Evolutionary conservation across 2,329 filamentous ascomycete species (phyloP), one percentile per base, ranked within the genome.

Genomic region (Aspergillus vadensis): DNA sequence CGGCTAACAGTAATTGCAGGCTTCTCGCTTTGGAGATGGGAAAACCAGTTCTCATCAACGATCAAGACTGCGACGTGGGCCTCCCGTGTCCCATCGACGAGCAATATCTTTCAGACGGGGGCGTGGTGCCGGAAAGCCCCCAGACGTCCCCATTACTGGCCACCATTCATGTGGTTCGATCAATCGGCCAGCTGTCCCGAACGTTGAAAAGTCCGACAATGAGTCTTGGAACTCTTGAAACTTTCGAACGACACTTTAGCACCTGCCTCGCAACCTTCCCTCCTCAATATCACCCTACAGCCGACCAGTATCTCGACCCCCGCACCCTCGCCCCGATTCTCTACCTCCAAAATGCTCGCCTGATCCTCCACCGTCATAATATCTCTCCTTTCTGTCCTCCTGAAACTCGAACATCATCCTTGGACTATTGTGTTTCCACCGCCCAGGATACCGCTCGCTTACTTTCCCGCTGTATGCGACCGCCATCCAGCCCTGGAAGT

Each of bases 281-380:
- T 0, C 82, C 88, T 8, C 82, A 88, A 4, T 92, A 91, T 71
- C 88, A 91, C 60, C 84, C 88, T 2, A 80, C 84, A 15, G 88
- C 88, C 62, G 82, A 85, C 30, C 84, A 87, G 7, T 82, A 87
- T 7, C 81, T 97, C 44, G 88, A 95, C 60, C 88, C 91, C 8
- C 84, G 88, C 55, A 87, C 89, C 43, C 81, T 98, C 14, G 86
- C 88, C 25, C 90, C 92, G 0, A 81, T 96, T 8, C 84, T 91
- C 32, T 88, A 91, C 69, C 84, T 98, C 8, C 88, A 97, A 62
- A 91, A 91, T 62, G 88, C 90, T 15, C 89, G 92, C n/a, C 84
- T 97, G 30, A 82, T 95, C 39, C 84, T 99, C 8, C 91, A 97
- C 75, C 87, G 95, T 44, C 92, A 96, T 70, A 97, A 98, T 70